phyloP scores from a whole-genome alignment of 495 filamentous ascomycete genomes.

The Aspergillus taichungensis region DNA sequence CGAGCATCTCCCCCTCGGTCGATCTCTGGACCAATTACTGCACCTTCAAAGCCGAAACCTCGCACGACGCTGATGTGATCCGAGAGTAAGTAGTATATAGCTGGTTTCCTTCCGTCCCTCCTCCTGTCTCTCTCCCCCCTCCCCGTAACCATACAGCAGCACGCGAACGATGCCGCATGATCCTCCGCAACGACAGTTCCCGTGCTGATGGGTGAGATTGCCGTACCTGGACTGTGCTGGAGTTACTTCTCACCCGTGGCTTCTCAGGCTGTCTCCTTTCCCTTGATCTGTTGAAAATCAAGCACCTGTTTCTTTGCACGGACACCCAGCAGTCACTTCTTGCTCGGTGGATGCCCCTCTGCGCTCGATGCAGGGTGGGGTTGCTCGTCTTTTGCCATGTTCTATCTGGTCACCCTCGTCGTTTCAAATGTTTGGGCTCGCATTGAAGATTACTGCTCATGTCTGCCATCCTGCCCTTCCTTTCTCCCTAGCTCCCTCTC shows the following conservation, averaged over 20 bases:
- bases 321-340: conserved; percentile 17
- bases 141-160: conserved; percentile 32
- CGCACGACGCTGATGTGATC: conserved; percentile 87
- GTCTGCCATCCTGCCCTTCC: conserved; percentile 36
- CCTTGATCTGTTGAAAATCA: conserved; percentile 22
- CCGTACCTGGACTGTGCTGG: conserved; percentile 33
- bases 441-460: conserved; percentile 44
- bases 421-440: conserved; percentile 33
- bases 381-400: conserved; percentile 16
- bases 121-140: conserved; percentile 25
- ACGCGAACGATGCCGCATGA: conserved; percentile 24
- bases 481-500: conserved; percentile 15
- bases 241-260: conserved; percentile 51
- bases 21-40: conserved; percentile 98
- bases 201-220: conserved; percentile 49
- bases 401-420: conserved; percentile 25
- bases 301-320: conserved; percentile 21
- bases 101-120: conserved; percentile 53
- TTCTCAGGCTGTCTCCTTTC: conserved; percentile 44
- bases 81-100: conserved; percentile 91
- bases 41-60: conserved; percentile 93
- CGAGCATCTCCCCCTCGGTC: conserved; percentile 85
- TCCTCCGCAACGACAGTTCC: conserved; percentile 25
- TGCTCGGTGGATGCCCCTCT: conserved; percentile 27
- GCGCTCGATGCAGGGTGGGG: conserved; percentile 28